Evolutionary conservation across 2,329 filamentous ascomycete species (phyloP).

Genomic region (Diplodia corticola): DNA sequence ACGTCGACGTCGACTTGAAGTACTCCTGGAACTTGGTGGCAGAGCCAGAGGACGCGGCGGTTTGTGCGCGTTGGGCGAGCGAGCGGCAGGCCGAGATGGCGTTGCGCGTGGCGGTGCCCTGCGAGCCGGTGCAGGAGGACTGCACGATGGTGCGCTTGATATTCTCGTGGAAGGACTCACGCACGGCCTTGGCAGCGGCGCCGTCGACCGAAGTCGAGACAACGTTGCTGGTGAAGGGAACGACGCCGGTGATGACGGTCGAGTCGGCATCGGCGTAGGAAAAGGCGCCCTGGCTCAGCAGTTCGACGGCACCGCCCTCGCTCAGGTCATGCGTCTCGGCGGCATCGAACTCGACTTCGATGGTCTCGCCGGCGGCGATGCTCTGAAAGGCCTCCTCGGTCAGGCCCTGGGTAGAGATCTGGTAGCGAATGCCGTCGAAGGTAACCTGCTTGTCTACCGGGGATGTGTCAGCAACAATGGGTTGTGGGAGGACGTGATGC

Average conservation of each 20-base stretch:
- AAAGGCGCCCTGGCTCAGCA: slow-evolving; percentile 59
- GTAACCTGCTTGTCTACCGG: slow-evolving; percentile 45
- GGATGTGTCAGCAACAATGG: neutral
- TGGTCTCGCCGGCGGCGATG: slow-evolving; percentile 50
- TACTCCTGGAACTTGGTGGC: slow-evolving; percentile 56
- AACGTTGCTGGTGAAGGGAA: slow-evolving; percentile 61
- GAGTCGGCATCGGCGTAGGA: slow-evolving; percentile 55
- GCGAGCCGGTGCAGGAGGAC: slow-evolving; percentile 55
- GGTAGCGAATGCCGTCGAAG: slow-evolving; percentile 58
- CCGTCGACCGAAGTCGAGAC: slow-evolving; percentile 59
- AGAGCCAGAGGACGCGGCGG: slow-evolving; percentile 52
- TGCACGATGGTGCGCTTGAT: slow-evolving; percentile 37
- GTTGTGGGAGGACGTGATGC: neutral
- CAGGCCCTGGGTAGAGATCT: slow-evolving; percentile 49
- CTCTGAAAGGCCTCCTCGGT: slow-evolving; percentile 53
- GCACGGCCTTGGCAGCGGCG: slow-evolving; percentile 54
- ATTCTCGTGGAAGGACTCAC: slow-evolving; percentile 52
- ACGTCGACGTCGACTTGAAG: slow-evolving; percentile 59
- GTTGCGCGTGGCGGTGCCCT: slow-evolving; percentile 46
- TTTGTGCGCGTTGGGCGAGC: slow-evolving; percentile 56
- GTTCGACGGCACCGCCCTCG: slow-evolving; percentile 54
- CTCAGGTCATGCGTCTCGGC: slow-evolving; percentile 57
- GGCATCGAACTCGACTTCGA: slow-evolving; percentile 57
- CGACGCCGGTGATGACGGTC: slow-evolving; percentile 55
- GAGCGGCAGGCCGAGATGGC: slow-evolving; percentile 58